Evolutionary conservation across 2,329 filamentous ascomycete species (phyloP), one percentile per base, ranked within the genome.

Genomic region (Colletotrichum simmondsii): DNA sequence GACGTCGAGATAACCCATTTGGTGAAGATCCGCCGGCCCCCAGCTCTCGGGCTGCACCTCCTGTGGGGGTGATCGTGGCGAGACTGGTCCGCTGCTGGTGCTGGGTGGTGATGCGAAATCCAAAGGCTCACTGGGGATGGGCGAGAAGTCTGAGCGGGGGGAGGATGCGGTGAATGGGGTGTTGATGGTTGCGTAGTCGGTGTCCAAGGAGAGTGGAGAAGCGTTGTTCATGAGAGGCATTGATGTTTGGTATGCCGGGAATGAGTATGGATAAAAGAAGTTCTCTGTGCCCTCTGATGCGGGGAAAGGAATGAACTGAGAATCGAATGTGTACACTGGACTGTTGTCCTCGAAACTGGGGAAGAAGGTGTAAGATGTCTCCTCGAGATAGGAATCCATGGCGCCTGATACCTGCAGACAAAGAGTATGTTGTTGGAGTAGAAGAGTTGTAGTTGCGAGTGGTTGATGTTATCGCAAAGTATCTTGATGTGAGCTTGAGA

Each of bases 1-100:
- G 3, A 61, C 71, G 16, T 73, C 71, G 12, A 73, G 66, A 19
- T 73, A 70, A 35, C 69, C 69, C 58, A 71, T 71, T 35, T 63
- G 57, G 11, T 68, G 69, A 3, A 71, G 37, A 26, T 71, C 69
- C 3, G 49, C 30, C 16, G 65, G 65, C 4, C 58, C 49, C 65
- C 69, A 68, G 19, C 28, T 49, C 32, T 71, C 69, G 2, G 28
- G 6, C 19, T 71, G 64, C 37, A 8, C 8, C 22, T 68, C 69
- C 4, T 57, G 62, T 12, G 58, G 65, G 8, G 69, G 58, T 11
- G 65, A 68, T 2, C 12, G 49, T 2, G 69, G 58, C 2, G 65
- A 68, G n/a, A 14, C 22, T 19, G 12, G 22, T 11, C n/a, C 58
- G 11, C 58, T 71, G 57, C 58, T 68, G n/a, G 65, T 71, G 57